Evolutionary conservation across 2,329 filamentous ascomycete species (phyloP).

Genomic region (Bipolaris bicolor): DNA sequence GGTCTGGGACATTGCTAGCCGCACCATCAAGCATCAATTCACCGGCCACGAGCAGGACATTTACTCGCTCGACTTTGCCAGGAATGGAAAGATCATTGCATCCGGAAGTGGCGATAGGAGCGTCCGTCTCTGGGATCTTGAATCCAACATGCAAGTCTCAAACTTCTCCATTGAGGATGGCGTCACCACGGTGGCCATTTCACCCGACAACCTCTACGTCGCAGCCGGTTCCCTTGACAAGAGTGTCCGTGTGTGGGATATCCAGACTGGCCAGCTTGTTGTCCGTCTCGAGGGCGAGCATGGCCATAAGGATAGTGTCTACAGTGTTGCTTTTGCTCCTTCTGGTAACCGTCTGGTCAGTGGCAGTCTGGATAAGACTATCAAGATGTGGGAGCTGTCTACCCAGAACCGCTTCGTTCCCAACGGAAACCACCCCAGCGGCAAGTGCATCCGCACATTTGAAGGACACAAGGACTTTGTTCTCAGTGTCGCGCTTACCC

Average conservation of each 20-base stretch:
- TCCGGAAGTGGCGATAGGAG: constrained; percentile 95
- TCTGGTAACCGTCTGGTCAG: constrained; percentile 92
- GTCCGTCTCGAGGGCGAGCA: constrained; percentile 92
- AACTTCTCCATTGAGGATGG: constrained; percentile 94
- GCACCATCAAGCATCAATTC: constrained; percentile 90
- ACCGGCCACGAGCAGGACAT: constrained; percentile 98
- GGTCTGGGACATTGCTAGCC: constrained; percentile 89
- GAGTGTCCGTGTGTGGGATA: constrained; percentile 97
- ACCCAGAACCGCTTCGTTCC: constrained; percentile 71
- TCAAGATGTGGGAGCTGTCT: constrained; percentile 98
- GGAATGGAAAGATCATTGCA: constrained; percentile 91
- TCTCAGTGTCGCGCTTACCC: constrained; percentile 91
- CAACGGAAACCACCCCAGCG: constrained; percentile 75
- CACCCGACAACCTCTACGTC: constrained; percentile 90
- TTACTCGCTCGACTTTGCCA: constrained; percentile 93
- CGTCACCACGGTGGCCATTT: constrained; percentile 96
- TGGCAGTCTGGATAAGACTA: constrained; percentile 95
- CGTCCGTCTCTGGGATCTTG: constrained; percentile 95
- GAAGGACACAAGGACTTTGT: constrained; percentile 99
- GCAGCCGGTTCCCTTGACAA: constrained; percentile 95
- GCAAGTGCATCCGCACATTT: constrained; percentile 95
- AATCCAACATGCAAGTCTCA: constrained; percentile 79
- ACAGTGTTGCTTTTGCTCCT: constrained; percentile 94
- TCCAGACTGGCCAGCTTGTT: constrained; percentile 80
- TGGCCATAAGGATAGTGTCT: constrained; percentile 96